A percentile compares a stretch with the other conserved stretches of the same genome.
These are phyloP conservation scores for Gardenia jasminoides DNA, from an alignment of 257 asterid species.

Conservation along the genomic window DNA sequence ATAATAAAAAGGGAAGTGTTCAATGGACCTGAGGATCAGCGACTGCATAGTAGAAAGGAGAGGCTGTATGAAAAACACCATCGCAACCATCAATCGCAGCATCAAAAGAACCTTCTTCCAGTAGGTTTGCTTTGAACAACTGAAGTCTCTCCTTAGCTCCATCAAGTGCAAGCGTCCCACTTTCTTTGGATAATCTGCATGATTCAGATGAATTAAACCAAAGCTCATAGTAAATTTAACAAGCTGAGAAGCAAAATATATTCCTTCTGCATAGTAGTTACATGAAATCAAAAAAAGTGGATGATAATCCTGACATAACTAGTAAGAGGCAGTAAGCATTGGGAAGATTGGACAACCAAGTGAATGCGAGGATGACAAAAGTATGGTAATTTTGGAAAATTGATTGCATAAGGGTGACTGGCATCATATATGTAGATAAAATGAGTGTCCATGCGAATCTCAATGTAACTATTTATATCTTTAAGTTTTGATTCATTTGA, in stretches of 20 bases:
- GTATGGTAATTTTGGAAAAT: neutral
- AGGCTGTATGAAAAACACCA: constrained; percentile 87
- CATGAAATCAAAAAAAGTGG: neutral
- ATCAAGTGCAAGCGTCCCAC: constrained; percentile 60
- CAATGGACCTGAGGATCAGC: constrained; percentile 66
- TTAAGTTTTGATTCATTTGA: no score
- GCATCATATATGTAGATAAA: neutral
- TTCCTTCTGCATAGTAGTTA: neutral
- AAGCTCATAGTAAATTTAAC: neutral
- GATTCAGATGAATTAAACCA: constrained; percentile 8
- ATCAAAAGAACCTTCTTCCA: constrained; percentile 85
- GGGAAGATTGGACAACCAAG: neutral
- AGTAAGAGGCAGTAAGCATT: neutral
- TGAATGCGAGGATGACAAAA: no score
- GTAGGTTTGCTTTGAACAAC: constrained; percentile 62
- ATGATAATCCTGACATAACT: neutral
- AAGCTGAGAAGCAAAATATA: neutral
- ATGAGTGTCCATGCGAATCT: neutral
- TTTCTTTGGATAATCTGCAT: constrained; percentile 69
- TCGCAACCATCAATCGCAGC: constrained; percentile 73
- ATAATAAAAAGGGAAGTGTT: neutral
- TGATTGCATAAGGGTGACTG: neutral
- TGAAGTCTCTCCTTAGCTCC: constrained; percentile 90
- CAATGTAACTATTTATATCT: no score
- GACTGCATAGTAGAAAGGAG: constrained; percentile 60